Percentiles rank a stretch among this genome's conserved stretches.
Evolutionary conservation across 148 eudicot genomes (phyloP).

Genomic region (Cornus suecica): DNA sequence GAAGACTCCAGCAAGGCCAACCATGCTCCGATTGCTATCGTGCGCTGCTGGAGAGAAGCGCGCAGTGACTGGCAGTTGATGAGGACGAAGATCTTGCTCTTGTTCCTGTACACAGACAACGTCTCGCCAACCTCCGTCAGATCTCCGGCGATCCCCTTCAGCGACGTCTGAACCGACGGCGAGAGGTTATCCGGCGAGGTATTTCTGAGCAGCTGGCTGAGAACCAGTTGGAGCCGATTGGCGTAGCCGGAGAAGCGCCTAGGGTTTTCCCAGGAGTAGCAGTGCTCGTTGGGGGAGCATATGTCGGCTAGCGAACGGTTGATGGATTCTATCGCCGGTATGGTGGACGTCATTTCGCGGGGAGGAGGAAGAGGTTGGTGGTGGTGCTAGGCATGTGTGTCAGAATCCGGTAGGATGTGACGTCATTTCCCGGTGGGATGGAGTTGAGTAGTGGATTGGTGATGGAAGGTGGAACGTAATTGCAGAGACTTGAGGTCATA

Average conservation of each 20-base stretch:
- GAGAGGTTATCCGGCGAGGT: conserved; percentile 30
- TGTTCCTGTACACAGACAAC: conserved; percentile 37
- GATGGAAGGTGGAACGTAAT: background rate
- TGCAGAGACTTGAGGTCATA: background rate
- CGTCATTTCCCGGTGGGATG: background rate
- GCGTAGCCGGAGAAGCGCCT: conserved; percentile 45
- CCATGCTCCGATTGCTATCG: conserved; percentile 65
- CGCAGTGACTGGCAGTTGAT: conserved; percentile 46
- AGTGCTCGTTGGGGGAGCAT: conserved; percentile 19
- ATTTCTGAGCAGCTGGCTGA: conserved; percentile 24
- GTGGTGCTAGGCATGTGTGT: conserved; percentile 13
- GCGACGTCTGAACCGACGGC: conserved; percentile 43
- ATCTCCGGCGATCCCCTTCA: conserved; percentile 52
- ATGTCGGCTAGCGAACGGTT: conserved; percentile 33
- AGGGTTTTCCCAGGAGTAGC: conserved; percentile 45
- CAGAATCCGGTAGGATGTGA: background rate
- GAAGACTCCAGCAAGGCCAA: conserved; percentile 52
- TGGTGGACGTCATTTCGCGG: conserved; percentile 32
- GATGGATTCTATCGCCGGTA: conserved; percentile 28
- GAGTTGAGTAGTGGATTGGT: background rate
- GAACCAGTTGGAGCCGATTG: conserved; percentile 37
- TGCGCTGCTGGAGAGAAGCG: conserved; percentile 36
- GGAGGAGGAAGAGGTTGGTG: conserved; percentile 1
- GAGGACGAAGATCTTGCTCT: conserved; percentile 54
- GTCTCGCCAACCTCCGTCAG: conserved; percentile 36